Percentiles rank a stretch among this genome's conserved stretches.
These are phyloP conservation scores for Mesembryanthemum crystallinum DNA, from an alignment of 148 eudicot species.

Conservation along the genomic window DNA sequence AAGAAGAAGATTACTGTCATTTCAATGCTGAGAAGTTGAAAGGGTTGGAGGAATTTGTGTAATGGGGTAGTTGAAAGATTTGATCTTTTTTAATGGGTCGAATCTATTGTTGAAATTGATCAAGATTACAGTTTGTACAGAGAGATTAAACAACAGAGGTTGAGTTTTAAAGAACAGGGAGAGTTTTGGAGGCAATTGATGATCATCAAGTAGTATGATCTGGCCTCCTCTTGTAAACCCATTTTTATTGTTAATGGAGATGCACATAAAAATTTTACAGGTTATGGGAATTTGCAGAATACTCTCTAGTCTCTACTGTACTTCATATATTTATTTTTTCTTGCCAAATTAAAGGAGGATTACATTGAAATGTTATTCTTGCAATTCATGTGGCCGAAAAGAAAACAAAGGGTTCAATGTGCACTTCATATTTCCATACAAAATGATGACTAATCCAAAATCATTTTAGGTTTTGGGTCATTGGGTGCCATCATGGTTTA, in stretches of 20 bases:
- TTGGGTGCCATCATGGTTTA: conserved; percentile 19
- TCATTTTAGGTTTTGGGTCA: background rate
- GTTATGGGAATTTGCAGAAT: background rate
- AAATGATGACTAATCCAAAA: background rate
- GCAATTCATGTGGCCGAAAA: background rate
- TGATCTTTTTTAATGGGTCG: background rate
- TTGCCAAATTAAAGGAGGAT: background rate
- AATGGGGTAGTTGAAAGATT: background rate
- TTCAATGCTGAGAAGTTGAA: conserved; percentile 22
- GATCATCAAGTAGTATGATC: background rate
- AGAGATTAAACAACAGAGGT: background rate
- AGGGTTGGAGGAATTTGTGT: conserved; percentile 27
- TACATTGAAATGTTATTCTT: background rate
- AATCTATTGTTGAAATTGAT: background rate
- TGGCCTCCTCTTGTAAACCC: background rate
- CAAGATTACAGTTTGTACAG: conserved; percentile 19
- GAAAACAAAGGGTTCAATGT: background rate
- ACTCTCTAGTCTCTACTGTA: no score
- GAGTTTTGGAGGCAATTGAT: background rate
- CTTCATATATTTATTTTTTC: no score
- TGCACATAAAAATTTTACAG: background rate
- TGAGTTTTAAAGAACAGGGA: background rate
- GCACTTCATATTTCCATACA: background rate
- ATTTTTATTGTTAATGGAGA: background rate
- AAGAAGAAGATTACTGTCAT: conserved; percentile 9